Conservation (phyloP, 371 early-diverging fungal genomes). For the Caulochytrium protostelioides region DNA sequence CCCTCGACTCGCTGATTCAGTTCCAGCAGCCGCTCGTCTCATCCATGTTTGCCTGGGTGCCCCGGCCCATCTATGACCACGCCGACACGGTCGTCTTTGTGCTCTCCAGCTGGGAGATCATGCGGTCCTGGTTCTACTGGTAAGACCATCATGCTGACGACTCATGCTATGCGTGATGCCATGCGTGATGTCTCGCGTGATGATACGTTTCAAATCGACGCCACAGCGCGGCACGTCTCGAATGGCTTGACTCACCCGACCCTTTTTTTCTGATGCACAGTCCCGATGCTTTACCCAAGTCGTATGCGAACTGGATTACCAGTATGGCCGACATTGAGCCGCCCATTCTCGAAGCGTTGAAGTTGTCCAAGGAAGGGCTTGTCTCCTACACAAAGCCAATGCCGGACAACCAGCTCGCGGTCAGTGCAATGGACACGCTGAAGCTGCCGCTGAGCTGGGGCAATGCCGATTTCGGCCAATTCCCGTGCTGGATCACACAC, state of each 20-base stretch:
- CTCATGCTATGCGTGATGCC: too few relatives aligned
- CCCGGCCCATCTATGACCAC: too few relatives aligned
- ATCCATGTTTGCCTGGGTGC: constrained; percentile 20
- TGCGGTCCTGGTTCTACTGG: constrained; percentile 41
- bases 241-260: neutral
- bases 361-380: constrained; percentile 15
- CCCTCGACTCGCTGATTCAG: constrained; percentile 20
- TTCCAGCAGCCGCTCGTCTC: constrained; percentile 22
- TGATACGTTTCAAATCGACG: too few relatives aligned
- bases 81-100: constrained; percentile 32
- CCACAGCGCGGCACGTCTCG: neutral
- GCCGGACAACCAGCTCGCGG: neutral
- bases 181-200: too few relatives aligned
- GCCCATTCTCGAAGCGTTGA: constrained; percentile 22
- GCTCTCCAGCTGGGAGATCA: constrained; percentile 33
- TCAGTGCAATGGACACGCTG: constrained; percentile 8
- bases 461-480: constrained; percentile 15
- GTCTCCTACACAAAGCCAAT: constrained; percentile 3
- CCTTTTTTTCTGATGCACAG: too few relatives aligned
- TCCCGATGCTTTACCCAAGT: constrained; percentile 10
- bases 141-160: too few relatives aligned
- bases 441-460: constrained; percentile 18
- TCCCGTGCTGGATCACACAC: constrained; percentile 24
- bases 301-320: constrained; percentile 38
- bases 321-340: constrained; percentile 37